These are phyloP conservation scores for Coniella lustricola DNA, from an alignment of 2,329 filamentous ascomycete species.

Conservation along the genomic window DNA sequence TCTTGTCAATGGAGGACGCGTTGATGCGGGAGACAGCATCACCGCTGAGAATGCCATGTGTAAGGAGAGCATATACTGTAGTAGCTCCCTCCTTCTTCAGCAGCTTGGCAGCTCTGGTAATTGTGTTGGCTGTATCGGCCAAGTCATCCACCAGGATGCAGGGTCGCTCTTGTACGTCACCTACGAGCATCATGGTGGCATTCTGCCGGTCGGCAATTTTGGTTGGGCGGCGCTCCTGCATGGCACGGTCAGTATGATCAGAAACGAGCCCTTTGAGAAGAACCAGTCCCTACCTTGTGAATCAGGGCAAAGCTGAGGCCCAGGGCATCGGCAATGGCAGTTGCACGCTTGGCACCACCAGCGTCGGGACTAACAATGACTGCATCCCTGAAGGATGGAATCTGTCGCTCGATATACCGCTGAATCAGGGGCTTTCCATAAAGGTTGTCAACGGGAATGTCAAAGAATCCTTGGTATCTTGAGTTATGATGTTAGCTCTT, in stretches of 20 bases:
- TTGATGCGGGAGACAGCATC: constrained; percentile 94
- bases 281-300: constrained; percentile 64
- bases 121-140: constrained; percentile 93
- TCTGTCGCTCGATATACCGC: constrained; percentile 69
- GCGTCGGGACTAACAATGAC: constrained; percentile 96
- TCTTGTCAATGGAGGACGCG: constrained; percentile 83
- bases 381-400: constrained; percentile 68
- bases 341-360: constrained; percentile 91
- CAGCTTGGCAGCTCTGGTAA: constrained; percentile 92
- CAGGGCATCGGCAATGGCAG: constrained; percentile 85
- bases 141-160: constrained; percentile 93
- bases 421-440: constrained; percentile 75
- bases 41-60: constrained; percentile 90
- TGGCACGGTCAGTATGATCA: constrained; percentile 11
- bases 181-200: constrained; percentile 92
- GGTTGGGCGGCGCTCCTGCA: constrained; percentile 78
- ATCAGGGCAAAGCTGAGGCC: constrained; percentile 96
- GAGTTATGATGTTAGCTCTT: constrained; percentile 5
- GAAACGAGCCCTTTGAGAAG: background rate
- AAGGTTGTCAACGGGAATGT: constrained; percentile 96
- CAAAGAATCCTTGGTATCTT: constrained; percentile 90
- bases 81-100: constrained; percentile 93
- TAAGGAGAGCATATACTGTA: constrained; percentile 83
- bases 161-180: constrained; percentile 65
- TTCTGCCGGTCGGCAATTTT: constrained; percentile 85